Base-by-base conservation (phyloP, 2,329 filamentous ascomycete genomes). In the Hypoxylon sp. region DNA sequence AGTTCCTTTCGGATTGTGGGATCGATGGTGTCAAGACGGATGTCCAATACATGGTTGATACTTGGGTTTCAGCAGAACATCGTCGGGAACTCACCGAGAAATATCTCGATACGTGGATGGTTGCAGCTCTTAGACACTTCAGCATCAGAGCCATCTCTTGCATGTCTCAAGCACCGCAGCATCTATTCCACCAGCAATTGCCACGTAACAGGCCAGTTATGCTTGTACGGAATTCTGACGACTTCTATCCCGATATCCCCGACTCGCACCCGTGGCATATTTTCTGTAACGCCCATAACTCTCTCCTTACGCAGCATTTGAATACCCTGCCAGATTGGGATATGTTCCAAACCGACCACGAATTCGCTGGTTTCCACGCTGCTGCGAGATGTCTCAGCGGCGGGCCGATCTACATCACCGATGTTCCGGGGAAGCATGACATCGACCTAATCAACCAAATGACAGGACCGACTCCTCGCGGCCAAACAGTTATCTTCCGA, bases 381-480 rank as follows among this genome's bases (percentile, higher is more conserved):
- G 94, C 95, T 1, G 94, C 93, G 1, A 86, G 95, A 48, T 97
- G 93, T 75, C 83, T 99, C 8, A 94, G 90, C 49, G 95, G 95
- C 7, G 95, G 95, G 0, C 95, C 94, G 0, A 90, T 99, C 41
- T 97, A 96, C 72, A 94, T 99, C 75, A 98, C 94, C 0, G 95
- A 99, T 76, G 85, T 88, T 0, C 94, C 94, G 0, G 94, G 93
- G 0, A 80, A 92, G 62, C 93, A 98, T 75, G 85, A 97, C 72
- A 72, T 93, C 28, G 78, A 84, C 5, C 78, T 99, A 15, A 91
- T 99, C 63, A 78, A 83, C 26, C 89, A 96, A 75, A 94, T 98
- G 84, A 93, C 91, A 0, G 94, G 91, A 0, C 80, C 84, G 10
- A 95, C 91, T 0, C 82, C 88, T 0, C 81, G 86, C 22, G 91